Percentiles rank a stretch among this genome's conserved stretches.
phyloP scores from a whole-genome alignment of 2,329 filamentous ascomycete genomes.

The Claviceps pazoutovae region DNA sequence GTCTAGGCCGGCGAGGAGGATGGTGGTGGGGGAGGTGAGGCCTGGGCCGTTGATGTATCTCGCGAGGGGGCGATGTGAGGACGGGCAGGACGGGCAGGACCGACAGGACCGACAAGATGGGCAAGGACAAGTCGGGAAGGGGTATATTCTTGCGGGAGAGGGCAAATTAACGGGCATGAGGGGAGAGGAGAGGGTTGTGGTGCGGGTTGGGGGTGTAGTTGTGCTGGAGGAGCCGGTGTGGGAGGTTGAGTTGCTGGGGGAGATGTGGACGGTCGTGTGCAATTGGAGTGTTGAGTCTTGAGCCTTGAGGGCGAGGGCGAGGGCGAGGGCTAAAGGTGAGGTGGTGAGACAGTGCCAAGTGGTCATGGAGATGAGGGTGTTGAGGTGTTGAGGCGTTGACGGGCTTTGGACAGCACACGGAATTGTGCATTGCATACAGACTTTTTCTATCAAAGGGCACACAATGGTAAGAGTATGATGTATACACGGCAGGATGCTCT shows the following conservation, averaged over 20 bases:
- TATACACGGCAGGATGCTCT: too few relatives aligned
- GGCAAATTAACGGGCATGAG: conserved; percentile 23
- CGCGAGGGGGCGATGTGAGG: conserved; percentile 11
- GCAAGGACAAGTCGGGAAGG: conserved; percentile 6
- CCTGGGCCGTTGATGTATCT: conserved; percentile 23
- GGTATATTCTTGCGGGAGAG: conserved; percentile 24
- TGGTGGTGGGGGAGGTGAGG: conserved; percentile 18
- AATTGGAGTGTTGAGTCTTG: conserved; percentile 17
- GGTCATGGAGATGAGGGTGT: too few relatives aligned
- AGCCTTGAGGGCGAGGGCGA: too few relatives aligned
- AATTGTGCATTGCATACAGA: too few relatives aligned
- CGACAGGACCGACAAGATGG: neutral
- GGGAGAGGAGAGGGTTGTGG: conserved; percentile 13
- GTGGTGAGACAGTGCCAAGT: too few relatives aligned
- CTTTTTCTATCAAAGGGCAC: too few relatives aligned
- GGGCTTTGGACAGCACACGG: too few relatives aligned
- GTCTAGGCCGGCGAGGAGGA: conserved; percentile 6
- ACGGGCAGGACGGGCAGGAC: neutral
- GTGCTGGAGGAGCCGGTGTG: conserved; percentile 23
- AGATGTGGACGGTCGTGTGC: conserved; percentile 24
- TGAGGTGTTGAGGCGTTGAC: too few relatives aligned
- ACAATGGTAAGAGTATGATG: too few relatives aligned
- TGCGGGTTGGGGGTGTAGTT: conserved; percentile 18
- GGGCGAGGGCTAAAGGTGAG: too few relatives aligned
- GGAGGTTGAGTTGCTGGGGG: conserved; percentile 22